Evolutionary conservation across 441 rosid genomes (phyloP).

Genomic region (Gossypium schwendimanii): DNA sequence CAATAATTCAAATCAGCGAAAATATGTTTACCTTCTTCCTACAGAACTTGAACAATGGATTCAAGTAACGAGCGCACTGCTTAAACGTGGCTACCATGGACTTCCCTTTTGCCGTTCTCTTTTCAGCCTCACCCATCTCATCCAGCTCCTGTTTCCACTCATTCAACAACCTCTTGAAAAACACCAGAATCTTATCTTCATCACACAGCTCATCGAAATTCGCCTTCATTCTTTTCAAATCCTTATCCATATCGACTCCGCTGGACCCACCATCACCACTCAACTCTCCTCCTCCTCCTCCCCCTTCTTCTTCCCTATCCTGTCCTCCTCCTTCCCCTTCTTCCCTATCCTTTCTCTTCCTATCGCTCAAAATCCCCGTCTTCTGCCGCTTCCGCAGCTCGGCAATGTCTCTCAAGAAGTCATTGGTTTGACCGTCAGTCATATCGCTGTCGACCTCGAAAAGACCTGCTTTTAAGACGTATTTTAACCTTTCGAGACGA

Average conservation of each 20-base stretch:
- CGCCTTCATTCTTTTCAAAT: conserved; percentile 56
- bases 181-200: conserved; percentile 65
- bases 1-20: not conserved
- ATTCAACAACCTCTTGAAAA: conserved; percentile 58
- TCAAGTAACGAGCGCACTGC: conserved; percentile 66
- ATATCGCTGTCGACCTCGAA: conserved; percentile 71
- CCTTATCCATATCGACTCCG: conserved; percentile 52
- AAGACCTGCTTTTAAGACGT: conserved; percentile 46
- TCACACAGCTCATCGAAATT: conserved; percentile 59
- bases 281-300: conserved; percentile 37
- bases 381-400: conserved; percentile 66
- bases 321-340: conserved; percentile 35
- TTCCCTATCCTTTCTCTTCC: conserved; percentile 52
- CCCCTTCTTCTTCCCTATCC: conserved; percentile 35
- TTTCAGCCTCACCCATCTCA: conserved; percentile 50
- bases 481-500: conserved; percentile 52
- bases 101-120: conserved; percentile 65
- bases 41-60: conserved; percentile 62
- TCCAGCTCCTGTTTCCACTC: conserved; percentile 67
- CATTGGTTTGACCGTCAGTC: conserved; percentile 70
- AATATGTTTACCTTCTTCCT: conserved; percentile 50
- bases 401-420: conserved; percentile 57
- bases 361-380: conserved; percentile 41
- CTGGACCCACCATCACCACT: conserved; percentile 58
- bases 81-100: conserved; percentile 63